Evolutionary conservation across 768 basidiomycete species (phyloP).

Genomic region (Tulasnella calospora): DNA sequence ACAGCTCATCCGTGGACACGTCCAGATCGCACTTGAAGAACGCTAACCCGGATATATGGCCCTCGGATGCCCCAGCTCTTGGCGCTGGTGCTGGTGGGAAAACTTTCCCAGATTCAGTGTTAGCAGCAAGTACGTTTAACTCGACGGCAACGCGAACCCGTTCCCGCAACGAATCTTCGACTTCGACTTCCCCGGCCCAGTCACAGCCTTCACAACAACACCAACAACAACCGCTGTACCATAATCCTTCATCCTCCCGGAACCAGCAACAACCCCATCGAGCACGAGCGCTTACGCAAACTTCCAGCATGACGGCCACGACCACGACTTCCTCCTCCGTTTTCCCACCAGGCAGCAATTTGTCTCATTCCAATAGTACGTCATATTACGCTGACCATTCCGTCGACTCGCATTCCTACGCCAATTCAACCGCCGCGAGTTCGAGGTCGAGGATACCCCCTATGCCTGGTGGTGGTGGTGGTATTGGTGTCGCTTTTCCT

Average conservation of each 20-base stretch:
- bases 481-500: neutral
- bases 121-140: neutral
- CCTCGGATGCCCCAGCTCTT: neutral
- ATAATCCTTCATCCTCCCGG: neutral
- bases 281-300: neutral
- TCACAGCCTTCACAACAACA: neutral
- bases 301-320: neutral
- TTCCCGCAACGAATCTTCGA: conserved; percentile 4
- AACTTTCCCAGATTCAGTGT: neutral
- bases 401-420: conserved; percentile 8
- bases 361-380: neutral
- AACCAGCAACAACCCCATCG: neutral
- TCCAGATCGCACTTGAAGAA: neutral
- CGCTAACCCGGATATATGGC: neutral
- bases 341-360: neutral
- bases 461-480: too few relatives aligned
- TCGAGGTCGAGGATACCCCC: neutral
- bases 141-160: conserved; percentile 9
- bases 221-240: neutral
- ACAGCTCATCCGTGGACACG: neutral
- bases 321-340: neutral
- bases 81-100: neutral
- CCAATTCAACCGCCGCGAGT: neutral
- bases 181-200: neutral
- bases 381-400: neutral